Conservation (phyloP, 441 rosid species). For the Pelargonium australe region DNA sequence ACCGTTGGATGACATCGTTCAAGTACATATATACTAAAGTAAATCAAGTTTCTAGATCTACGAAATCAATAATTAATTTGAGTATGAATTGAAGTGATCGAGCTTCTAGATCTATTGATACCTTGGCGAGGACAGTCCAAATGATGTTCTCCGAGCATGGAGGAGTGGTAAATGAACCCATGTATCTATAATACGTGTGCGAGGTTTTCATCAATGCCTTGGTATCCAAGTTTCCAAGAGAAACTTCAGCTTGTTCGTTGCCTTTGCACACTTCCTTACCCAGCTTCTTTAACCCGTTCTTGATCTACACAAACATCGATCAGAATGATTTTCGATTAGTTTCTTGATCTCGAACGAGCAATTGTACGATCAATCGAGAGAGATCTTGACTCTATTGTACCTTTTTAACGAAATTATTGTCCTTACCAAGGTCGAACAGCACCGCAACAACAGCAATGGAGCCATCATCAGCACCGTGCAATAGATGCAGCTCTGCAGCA, state of each 20-base stretch:
- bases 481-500: conserved; percentile 65
- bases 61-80: no score
- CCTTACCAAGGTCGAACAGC: conserved; percentile 35
- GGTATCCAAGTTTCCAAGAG: conserved; percentile 35
- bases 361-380: no score
- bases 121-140: conserved; percentile 63
- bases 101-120: no score
- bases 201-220: conserved; percentile 32
- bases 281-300: conserved; percentile 26
- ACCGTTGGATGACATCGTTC: no score
- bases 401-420: conserved; percentile 43
- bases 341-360: neutral
- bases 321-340: neutral
- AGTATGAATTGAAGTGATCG: no score
- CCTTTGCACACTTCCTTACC: conserved; percentile 27
- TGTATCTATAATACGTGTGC: conserved; percentile 48
- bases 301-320: conserved; percentile 39
- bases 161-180: conserved; percentile 72
- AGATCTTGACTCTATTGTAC: no score
- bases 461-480: conserved; percentile 43
- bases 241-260: conserved; percentile 30
- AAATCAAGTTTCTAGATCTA: no score
- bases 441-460: conserved; percentile 38
- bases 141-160: conserved; percentile 57
- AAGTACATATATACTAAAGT: no score